These are phyloP conservation scores for Hypomontagnella submonticulosa DNA, from an alignment of 495 filamentous ascomycete genomes.

Conservation along the genomic window DNA sequence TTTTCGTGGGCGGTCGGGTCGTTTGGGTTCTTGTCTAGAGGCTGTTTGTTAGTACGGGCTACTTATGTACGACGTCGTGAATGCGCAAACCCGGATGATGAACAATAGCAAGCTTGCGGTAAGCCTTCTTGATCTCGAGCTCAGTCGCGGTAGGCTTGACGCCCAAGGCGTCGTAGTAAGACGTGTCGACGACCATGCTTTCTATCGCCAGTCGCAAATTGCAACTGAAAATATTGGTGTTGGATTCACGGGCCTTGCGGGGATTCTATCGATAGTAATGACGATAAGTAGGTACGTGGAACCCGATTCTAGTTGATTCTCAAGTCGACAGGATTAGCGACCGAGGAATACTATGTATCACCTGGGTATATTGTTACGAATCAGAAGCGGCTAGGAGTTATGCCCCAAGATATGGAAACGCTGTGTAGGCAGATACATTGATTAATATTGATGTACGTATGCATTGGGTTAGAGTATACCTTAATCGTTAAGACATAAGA, in stretches of 20 bases:
- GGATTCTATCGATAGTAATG: background rate
- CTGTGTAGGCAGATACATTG: background rate
- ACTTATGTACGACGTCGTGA: background rate
- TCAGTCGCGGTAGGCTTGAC: conserved; percentile 90
- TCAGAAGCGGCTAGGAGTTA: background rate
- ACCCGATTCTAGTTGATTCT: conserved; percentile 2
- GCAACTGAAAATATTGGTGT: background rate
- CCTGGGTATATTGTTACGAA: conserved; percentile 20
- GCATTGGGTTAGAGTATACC: background rate
- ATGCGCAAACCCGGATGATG: conserved; percentile 65
- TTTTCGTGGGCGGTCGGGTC: conserved; percentile 93
- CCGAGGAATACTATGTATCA: no score
- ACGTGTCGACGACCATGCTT: conserved; percentile 84
- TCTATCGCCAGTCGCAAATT: conserved; percentile 14
- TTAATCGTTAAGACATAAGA: conserved; percentile 5
- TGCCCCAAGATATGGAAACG: background rate
- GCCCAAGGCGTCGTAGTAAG: conserved; percentile 90
- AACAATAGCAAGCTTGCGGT: conserved; percentile 90
- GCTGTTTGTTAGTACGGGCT: conserved; percentile 4
- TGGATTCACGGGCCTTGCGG: conserved; percentile 19
- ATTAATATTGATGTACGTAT: conserved; percentile 1
- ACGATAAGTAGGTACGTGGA: background rate
- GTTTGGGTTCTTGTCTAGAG: conserved; percentile 95
- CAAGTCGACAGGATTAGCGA: background rate
- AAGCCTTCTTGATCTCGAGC: conserved; percentile 99